These are phyloP conservation scores for Neofusicoccum cordaticola DNA, from an alignment of 2,329 filamentous ascomycete genomes.

Conservation along the genomic window DNA sequence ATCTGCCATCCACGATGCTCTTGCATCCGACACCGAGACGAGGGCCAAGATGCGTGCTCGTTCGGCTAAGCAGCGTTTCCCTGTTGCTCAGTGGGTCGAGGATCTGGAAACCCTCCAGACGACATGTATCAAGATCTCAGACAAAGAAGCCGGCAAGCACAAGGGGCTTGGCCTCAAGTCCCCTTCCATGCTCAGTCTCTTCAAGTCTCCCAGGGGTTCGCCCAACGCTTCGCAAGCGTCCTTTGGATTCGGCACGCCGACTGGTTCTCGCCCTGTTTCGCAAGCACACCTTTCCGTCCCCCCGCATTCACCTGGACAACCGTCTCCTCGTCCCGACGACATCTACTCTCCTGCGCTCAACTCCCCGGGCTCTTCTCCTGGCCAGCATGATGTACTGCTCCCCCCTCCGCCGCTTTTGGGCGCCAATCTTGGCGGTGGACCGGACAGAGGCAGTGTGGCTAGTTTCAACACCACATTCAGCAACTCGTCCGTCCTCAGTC, in stretches of 20 bases:
- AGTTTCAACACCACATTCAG: slow-evolving; percentile 8
- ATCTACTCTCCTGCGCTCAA: slow-evolving; percentile 2
- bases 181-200: background rate
- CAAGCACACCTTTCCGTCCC: background rate
- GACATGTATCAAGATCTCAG: slow-evolving; percentile 50
- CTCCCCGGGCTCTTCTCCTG: slow-evolving; percentile 1
- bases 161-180: slow-evolving; percentile 21
- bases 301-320: background rate
- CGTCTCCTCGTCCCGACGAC: slow-evolving; percentile 4
- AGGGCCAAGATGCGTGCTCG: slow-evolving; percentile 63
- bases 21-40: slow-evolving; percentile 56
- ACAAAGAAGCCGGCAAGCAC: slow-evolving; percentile 7
- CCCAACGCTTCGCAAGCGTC: slow-evolving; percentile 8
- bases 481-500: slow-evolving; percentile 43
- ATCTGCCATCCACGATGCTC: slow-evolving; percentile 59
- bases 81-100: slow-evolving; percentile 65
- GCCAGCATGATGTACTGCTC: background rate
- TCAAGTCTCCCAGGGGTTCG: background rate
- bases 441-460: slow-evolving; percentile 2
- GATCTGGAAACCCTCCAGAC: slow-evolving; percentile 62
- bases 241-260: slow-evolving; percentile 18
- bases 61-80: slow-evolving; percentile 64
- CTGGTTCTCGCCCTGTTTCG: slow-evolving; percentile 12
- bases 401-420: slow-evolving; percentile 9
- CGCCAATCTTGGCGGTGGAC: background rate